phyloP scores from a whole-genome alignment of 805 yeast genomes.

The Schwanniomyces polymorphus region DNA sequence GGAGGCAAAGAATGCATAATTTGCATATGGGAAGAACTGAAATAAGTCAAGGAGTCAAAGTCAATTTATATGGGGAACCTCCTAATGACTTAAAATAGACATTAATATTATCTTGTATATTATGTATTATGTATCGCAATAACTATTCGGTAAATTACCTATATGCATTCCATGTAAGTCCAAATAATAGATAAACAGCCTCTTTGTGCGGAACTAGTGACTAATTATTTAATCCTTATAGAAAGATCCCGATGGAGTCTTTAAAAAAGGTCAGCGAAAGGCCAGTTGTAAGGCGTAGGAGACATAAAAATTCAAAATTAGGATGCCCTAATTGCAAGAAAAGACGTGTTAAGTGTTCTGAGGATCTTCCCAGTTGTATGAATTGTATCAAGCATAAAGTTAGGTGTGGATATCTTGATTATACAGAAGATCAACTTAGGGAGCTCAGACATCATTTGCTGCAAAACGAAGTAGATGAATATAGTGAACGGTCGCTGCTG shows the following conservation, averaged over 20 bases:
- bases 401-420: constrained; percentile 39
- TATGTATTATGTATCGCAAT: not conserved
- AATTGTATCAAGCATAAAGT: constrained; percentile 42
- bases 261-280: not conserved
- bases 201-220: not conserved
- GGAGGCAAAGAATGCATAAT: constrained; percentile 11
- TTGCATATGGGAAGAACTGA: constrained; percentile 12
- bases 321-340: constrained; percentile 53
- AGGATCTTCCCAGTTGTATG: constrained; percentile 37
- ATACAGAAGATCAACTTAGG: constrained; percentile 28
- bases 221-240: not conserved
- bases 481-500: not conserved
- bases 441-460: constrained; percentile 15
- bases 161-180: no score
- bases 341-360: constrained; percentile 50
- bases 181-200: no score
- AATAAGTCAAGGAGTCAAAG: constrained; percentile 5
- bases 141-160: no score
- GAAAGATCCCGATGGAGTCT: not conserved
- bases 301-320: constrained; percentile 34
- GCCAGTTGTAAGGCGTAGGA: constrained; percentile 17
- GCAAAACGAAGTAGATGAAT: not conserved
- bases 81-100: not conserved
- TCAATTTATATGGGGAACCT: not conserved
- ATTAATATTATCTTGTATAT: not conserved